phyloP scores from a whole-genome alignment of 177 flowering plant species.

The Vitis hybrid region DNA sequence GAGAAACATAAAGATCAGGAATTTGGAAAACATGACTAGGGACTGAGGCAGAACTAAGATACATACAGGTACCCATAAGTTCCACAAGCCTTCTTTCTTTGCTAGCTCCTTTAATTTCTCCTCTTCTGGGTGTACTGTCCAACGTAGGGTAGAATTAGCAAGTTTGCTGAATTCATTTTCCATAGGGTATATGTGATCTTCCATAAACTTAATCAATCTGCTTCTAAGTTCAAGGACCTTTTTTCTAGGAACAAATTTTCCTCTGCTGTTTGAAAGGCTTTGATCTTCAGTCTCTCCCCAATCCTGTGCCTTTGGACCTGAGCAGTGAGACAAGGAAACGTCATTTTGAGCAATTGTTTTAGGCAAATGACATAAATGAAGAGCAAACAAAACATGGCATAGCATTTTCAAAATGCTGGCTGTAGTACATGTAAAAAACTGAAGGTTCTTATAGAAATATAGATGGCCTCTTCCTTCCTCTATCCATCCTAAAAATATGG shows the following conservation, averaged over 20 bases:
- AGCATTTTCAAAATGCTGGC: background rate
- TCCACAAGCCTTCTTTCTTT: constrained; percentile 92
- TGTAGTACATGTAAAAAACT: too few relatives aligned
- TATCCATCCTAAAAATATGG: too few relatives aligned
- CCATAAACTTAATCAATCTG: constrained; percentile 80
- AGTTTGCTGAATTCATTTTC: constrained; percentile 76
- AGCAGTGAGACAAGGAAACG: constrained; percentile 9
- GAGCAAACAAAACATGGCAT: background rate
- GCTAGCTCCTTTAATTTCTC: constrained; percentile 86
- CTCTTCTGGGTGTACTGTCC: constrained; percentile 95
- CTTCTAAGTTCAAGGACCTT: constrained; percentile 57
- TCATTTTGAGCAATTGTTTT: constrained; percentile 3
- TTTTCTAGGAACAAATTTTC: constrained; percentile 62
- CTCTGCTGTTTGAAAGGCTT: constrained; percentile 30
- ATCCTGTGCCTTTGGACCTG: constrained; percentile 26
- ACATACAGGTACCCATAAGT: constrained; percentile 87
- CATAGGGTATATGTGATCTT: constrained; percentile 79
- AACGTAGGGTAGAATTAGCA: constrained; percentile 68
- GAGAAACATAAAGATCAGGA: constrained; percentile 1
- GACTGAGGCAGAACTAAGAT: constrained; percentile 1
- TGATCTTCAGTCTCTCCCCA: constrained; percentile 24
- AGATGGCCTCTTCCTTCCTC: too few relatives aligned
- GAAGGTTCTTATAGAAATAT: background rate
- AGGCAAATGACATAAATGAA: background rate
- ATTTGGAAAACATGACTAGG: background rate